These are phyloP conservation scores for Tinospora cordifolia DNA, from an alignment of 164 flowering plant genomes.

Conservation along the genomic window DNA sequence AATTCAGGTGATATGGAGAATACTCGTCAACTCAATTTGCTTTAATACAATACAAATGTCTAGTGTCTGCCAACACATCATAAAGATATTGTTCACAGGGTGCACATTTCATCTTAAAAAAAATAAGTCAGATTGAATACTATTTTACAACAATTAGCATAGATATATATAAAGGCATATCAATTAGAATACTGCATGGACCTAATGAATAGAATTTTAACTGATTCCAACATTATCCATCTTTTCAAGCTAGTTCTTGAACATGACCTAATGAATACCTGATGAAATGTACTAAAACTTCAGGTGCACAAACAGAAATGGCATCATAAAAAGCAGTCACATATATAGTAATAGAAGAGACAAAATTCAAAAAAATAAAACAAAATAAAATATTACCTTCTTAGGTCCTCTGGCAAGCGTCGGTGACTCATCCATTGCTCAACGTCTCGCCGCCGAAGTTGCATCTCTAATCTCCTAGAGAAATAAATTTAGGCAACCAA, in stretches of 20 bases:
- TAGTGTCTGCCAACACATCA: background rate
- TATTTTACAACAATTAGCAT: background rate
- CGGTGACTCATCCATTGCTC: constrained; percentile 33
- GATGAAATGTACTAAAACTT: background rate
- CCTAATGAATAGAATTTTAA: background rate
- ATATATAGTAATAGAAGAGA: background rate
- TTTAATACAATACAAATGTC: background rate
- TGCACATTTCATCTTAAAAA: too few relatives aligned
- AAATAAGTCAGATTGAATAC: too few relatives aligned
- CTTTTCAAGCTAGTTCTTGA: background rate
- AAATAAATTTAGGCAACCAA: constrained; percentile 1
- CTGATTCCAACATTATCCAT: background rate
- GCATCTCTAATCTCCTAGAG: constrained; percentile 30
- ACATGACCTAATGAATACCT: background rate
- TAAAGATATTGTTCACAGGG: background rate
- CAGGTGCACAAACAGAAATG: background rate
- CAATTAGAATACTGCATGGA: background rate
- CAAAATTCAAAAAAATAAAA: background rate
- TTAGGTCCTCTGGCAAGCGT: constrained; percentile 22
- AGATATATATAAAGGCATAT: background rate
- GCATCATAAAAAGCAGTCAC: background rate
- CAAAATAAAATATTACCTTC: constrained; percentile 15
- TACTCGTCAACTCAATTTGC: background rate
- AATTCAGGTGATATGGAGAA: too few relatives aligned
- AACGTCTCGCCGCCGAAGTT: constrained; percentile 30